These are phyloP conservation scores for Fusarium aywerte DNA, from an alignment of 2,329 filamentous ascomycete species.

Conservation along the genomic window DNA sequence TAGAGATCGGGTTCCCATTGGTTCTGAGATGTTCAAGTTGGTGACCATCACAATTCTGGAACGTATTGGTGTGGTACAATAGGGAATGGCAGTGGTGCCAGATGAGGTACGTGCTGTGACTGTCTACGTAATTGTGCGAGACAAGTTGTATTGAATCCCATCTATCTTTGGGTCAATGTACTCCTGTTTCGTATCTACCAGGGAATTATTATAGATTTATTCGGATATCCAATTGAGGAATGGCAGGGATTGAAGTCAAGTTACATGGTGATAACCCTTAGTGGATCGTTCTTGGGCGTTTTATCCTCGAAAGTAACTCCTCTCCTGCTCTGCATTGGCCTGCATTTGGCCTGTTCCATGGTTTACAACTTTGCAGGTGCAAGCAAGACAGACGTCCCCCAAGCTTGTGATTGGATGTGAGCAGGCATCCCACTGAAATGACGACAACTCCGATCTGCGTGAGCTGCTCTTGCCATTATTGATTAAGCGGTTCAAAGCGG, in stretches of 20 bases:
- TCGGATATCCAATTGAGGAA: neutral
- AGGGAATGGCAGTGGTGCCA: constrained; percentile 22
- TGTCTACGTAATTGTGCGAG: constrained; percentile 25
- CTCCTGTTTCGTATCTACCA: neutral
- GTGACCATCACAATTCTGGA: constrained; percentile 27
- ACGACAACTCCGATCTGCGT: constrained; percentile 35
- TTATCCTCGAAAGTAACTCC: constrained; percentile 8
- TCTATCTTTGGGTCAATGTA: too few species aligned
- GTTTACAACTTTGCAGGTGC: neutral
- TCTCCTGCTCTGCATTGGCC: constrained; percentile 28
- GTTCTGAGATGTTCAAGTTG: constrained; percentile 18
- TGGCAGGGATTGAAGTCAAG: neutral
- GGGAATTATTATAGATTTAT: too few species aligned
- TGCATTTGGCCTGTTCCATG: constrained; percentile 23
- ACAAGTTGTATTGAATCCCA: neutral
- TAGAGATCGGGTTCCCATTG: constrained; percentile 26
- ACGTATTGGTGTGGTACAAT: constrained; percentile 31
- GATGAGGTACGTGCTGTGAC: constrained; percentile 20
- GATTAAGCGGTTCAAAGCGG: constrained; percentile 32
- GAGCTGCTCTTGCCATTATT: constrained; percentile 3
- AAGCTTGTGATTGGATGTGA: constrained; percentile 33
- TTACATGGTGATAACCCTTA: neutral
- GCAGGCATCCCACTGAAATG: constrained; percentile 18
- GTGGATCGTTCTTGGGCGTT: constrained; percentile 3
- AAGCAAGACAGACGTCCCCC: constrained; percentile 26